Evolutionary conservation across 1,139 yeast species (phyloP).

Genomic region (Yamadazyma conglobata): DNA sequence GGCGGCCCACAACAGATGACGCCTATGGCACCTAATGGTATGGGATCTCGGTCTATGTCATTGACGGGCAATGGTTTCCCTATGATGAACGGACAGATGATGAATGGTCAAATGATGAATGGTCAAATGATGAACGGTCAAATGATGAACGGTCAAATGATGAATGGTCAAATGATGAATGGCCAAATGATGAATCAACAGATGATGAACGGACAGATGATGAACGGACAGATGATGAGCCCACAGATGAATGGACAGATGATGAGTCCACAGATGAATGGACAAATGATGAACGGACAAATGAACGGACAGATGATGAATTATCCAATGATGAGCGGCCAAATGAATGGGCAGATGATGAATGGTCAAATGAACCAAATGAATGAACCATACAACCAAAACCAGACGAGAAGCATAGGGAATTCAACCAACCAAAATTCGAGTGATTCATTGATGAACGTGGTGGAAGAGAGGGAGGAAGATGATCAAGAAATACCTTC

Average conservation of each 20-base stretch:
- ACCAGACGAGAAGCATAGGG: conserved; percentile 1
- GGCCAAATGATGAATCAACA: conserved; percentile 6
- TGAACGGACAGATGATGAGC: conserved; percentile 8
- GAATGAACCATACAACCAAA: conserved; percentile 4
- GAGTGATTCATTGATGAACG: conserved; percentile 39
- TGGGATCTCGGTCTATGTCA: conserved; percentile 12
- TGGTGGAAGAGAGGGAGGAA: conserved; percentile 42
- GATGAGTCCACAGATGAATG: conserved; percentile 8
- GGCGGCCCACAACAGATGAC: too few relatives aligned
- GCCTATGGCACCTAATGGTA: too few relatives aligned
- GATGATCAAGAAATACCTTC: conserved; percentile 9
- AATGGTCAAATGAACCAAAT: conserved; percentile 4
- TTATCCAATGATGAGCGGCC: conserved; percentile 7
- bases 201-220: conserved; percentile 5
- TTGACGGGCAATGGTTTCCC: conserved; percentile 1
- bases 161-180: conserved; percentile 7
- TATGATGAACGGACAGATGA: too few relatives aligned
- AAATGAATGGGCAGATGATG: conserved; percentile 7
- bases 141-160: too few relatives aligned
- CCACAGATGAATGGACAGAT: conserved; percentile 6
- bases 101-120: conserved; percentile 13
- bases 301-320: conserved; percentile 8
- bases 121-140: conserved; percentile 3
- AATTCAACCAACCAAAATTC: conserved; percentile 19
- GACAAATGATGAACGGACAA: conserved; percentile 6